Percentiles rank a stretch among this genome's conserved stretches.
phyloP scores from a whole-genome alignment of 2,329 filamentous ascomycete genomes.

The Epicoccum sorghinum region DNA sequence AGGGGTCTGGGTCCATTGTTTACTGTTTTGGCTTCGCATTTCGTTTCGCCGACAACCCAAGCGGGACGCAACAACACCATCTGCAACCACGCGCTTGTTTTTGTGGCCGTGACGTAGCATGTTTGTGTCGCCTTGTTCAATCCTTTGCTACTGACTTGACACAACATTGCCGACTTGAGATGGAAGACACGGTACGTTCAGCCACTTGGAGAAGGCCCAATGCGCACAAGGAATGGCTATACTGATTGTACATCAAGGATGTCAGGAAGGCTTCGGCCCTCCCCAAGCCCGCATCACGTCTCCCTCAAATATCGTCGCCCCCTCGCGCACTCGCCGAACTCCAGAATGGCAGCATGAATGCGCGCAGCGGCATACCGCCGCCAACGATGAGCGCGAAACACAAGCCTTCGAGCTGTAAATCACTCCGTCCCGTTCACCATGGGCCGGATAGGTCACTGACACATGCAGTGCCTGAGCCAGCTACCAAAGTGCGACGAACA shows the following conservation, averaged over 20 bases:
- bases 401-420: conserved; percentile 57
- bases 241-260: conserved; percentile 22
- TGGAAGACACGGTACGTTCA: conserved; percentile 40
- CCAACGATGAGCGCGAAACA: conserved; percentile 56
- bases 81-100: conserved; percentile 23
- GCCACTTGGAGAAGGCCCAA: background rate
- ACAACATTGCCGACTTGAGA: conserved; percentile 29
- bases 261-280: conserved; percentile 39
- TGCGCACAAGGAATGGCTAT: conserved; percentile 21
- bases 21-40: conserved; percentile 9
- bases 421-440: conserved; percentile 17
- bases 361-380: conserved; percentile 56
- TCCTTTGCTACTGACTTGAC: conserved; percentile 15
- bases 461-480: conserved; percentile 52
- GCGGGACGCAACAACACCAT: conserved; percentile 18
- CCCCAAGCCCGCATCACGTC: conserved; percentile 34
- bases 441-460: conserved; percentile 26
- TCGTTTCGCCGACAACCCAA: conserved; percentile 9
- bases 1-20: conserved; percentile 13
- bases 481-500: conserved; percentile 57
- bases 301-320: conserved; percentile 32
- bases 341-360: conserved; percentile 60
- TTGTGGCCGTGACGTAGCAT: conserved; percentile 26
- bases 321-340: conserved; percentile 55
- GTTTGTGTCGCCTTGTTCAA: conserved; percentile 29